Evolutionary conservation across 176 grass and related monocot species (phyloP), one percentile per base, ranked within the genome.

Genomic region (maize (Zea mays)): DNA sequence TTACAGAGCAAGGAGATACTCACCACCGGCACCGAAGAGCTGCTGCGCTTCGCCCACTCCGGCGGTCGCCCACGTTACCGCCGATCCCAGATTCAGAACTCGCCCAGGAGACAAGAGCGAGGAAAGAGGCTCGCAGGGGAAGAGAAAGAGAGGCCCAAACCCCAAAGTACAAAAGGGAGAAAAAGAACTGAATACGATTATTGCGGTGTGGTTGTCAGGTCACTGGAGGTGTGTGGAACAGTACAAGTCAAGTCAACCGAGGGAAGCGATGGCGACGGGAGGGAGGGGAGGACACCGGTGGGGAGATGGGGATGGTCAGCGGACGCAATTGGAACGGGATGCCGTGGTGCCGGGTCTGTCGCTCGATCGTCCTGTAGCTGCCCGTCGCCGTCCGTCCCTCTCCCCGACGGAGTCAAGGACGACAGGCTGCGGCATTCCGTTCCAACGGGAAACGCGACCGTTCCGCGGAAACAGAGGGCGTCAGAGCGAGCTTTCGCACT

Each of bases 191-290:
- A 20, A 52, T 41, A 33, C 52, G 52, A 38, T 50, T 51, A 73
- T 63, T 69, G 62, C 69, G 72, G 54, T 45, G 21, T 52, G 37
- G 76, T 62, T 62, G 55, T 62, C 76, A 80, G 63, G 71, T 62
- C 76, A 75, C 70, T 62, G 64, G 65, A 76, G 21, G 1, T 34
- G 6, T 71, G 68, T 71, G 68, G 67, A 72, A 52, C 69, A 52
- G 70, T 54, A 27, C 44, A 2, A 59, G 86, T 88, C 86, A 84
- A 76, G 86, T 88, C 86, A 81, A 80, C 81, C 4, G 65, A 58
- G n/a, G 64, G 34, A 77, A 62, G 81, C 69, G 76, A 71, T 45
- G 81, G 81, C 70, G 81, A 80, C 54, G 50, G 68, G 13, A 43
- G 17, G 42, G 1, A 12, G 21, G 1, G 43, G 60, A 49, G 39